phyloP scores from a whole-genome alignment of 306 rosid species.

The Glycine tomentella region DNA sequence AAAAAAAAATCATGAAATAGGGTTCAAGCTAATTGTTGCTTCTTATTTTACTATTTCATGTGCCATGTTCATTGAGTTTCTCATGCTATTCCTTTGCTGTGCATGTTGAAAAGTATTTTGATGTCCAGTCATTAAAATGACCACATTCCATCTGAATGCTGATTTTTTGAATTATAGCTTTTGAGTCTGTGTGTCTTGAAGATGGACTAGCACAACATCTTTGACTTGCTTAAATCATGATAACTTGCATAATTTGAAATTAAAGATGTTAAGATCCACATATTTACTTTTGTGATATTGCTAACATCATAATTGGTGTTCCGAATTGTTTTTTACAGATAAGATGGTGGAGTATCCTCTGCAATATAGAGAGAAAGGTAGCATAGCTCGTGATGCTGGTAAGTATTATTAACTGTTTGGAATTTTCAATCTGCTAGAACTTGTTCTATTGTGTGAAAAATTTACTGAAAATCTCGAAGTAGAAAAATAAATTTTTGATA shows the following conservation, averaged over 20 bases:
- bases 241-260: constrained; percentile 23
- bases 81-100: constrained; percentile 22
- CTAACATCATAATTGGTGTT: constrained; percentile 40
- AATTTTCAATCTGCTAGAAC: constrained; percentile 29
- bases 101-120: constrained; percentile 24
- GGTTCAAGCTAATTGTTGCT: constrained; percentile 32
- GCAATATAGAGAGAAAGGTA: constrained; percentile 75
- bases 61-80: constrained; percentile 1
- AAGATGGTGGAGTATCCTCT: constrained; percentile 71
- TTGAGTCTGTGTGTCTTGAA: constrained; percentile 16
- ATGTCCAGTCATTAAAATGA: not conserved
- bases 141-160: constrained; percentile 13
- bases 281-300: constrained; percentile 25
- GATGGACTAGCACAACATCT: constrained; percentile 36
- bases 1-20: not conserved
- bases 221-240: constrained; percentile 21
- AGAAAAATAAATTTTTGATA: not conserved
- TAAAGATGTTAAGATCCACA: constrained; percentile 23
- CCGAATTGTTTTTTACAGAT: constrained; percentile 60
- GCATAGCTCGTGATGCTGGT: constrained; percentile 70
- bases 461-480: not conserved
- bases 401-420: constrained; percentile 48
- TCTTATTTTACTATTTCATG: constrained; percentile 4
- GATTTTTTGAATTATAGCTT: constrained; percentile 8
- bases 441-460: constrained; percentile 26